Evolutionary conservation across 768 basidiomycete species (phyloP).

Genomic region (Kwoniella newhampshirensis): DNA sequence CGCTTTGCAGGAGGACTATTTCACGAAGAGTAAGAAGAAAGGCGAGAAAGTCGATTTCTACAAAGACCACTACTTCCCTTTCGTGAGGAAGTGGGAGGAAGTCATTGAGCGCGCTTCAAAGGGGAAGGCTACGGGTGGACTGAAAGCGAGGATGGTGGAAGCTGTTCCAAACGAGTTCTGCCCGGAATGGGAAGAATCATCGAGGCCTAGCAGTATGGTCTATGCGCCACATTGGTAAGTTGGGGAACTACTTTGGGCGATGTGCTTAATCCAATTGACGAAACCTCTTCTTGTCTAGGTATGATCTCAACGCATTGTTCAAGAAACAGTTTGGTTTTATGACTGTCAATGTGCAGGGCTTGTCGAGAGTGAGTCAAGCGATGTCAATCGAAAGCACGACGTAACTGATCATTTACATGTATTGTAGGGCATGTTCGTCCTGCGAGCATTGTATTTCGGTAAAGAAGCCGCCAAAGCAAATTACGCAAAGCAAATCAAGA

Average conservation of each 20-base stretch:
- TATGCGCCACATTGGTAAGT: constrained; percentile 72
- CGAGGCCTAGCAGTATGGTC: constrained; percentile 65
- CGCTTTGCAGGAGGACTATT: constrained; percentile 80
- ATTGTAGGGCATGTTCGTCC: constrained; percentile 80
- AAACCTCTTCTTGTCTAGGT: constrained; percentile 63
- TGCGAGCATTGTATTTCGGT: constrained; percentile 83
- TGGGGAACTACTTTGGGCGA: not conserved
- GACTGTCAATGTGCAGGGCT: constrained; percentile 86
- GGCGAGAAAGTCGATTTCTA: constrained; percentile 56
- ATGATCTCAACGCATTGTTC: constrained; percentile 88
- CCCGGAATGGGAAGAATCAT: constrained; percentile 68
- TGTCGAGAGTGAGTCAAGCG: constrained; percentile 66
- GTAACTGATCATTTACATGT: no score
- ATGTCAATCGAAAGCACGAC: not conserved
- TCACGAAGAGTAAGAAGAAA: constrained; percentile 63
- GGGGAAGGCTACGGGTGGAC: constrained; percentile 10
- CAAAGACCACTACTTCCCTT: constrained; percentile 51
- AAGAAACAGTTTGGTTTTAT: constrained; percentile 78
- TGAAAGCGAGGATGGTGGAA: constrained; percentile 57
- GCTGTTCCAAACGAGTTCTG: constrained; percentile 96
- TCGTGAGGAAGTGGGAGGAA: constrained; percentile 47
- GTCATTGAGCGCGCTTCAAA: constrained; percentile 20
- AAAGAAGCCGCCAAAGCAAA: constrained; percentile 77
- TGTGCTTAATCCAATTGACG: not conserved
- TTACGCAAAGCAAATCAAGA: constrained; percentile 75